Conservation (phyloP, 1,284 basidiomycete genomes). For the Athelia psychrophila region DNA sequence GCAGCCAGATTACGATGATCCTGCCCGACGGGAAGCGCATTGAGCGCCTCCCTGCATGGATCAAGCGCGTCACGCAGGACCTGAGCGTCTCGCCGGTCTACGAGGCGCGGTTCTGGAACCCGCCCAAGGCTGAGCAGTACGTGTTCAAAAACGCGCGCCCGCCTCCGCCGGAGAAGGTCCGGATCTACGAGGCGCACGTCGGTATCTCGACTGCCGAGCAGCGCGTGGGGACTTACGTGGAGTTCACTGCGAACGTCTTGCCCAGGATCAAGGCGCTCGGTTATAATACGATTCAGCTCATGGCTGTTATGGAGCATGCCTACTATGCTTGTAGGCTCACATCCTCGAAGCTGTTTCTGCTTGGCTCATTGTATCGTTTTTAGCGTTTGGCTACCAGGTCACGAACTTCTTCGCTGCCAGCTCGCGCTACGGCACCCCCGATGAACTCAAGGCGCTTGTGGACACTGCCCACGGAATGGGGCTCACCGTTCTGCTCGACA, state of each 20-base stretch:
- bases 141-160: slow-evolving; percentile 81
- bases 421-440: slow-evolving; percentile 91
- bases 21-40: slow-evolving; percentile 75
- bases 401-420: slow-evolving; percentile 98
- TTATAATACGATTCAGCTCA: slow-evolving; percentile 96
- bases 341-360: not conserved
- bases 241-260: slow-evolving; percentile 85
- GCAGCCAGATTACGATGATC: slow-evolving; percentile 79
- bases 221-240: slow-evolving; percentile 92
- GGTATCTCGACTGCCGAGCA: slow-evolving; percentile 92
- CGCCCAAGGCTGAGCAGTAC: slow-evolving; percentile 70
- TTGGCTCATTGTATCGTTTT: not conserved
- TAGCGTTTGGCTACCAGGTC: slow-evolving; percentile 97
- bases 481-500: slow-evolving; percentile 90
- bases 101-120: slow-evolving; percentile 99
- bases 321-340: slow-evolving; percentile 88
- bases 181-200: slow-evolving; percentile 97
- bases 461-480: slow-evolving; percentile 95
- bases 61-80: slow-evolving; percentile 93
- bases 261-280: slow-evolving; percentile 89
- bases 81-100: slow-evolving; percentile 87
- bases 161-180: slow-evolving; percentile 65
- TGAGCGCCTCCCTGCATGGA: slow-evolving; percentile 93
- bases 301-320: slow-evolving; percentile 98
- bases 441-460: slow-evolving; percentile 93